Evolutionary conservation across 345 rosid genomes (phyloP), one percentile per base, ranked within the genome.

Genomic region (Conringia planisiliqua): DNA sequence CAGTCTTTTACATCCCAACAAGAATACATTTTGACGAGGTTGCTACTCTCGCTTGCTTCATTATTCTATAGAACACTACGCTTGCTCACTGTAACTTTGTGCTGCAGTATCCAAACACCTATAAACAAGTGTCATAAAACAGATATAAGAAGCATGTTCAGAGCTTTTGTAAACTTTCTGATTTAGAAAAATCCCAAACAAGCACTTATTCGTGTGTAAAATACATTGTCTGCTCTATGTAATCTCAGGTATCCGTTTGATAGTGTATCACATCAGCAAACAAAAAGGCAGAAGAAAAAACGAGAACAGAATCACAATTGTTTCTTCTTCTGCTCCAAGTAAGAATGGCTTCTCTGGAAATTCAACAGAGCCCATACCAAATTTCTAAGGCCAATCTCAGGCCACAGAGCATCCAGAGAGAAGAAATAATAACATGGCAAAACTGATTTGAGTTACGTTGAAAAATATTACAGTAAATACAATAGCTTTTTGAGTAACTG

Each of bases 361-460:
- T 80, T 75, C 71, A 93, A 67, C 17, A 89, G 81, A 17, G 80
- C 83, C 97, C 89, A 86, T 4, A 84, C 83, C 66, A 90, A 33
- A 73, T 89, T 92, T 78, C 89, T 67, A 8, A 89, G 48, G 61
- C 96, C 86, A 57, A 87, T 89, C 81, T 90, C 96, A 12, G 96
- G 97, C 98, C 97, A 90, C 62, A 93, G 54, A n/a, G 79, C 89
- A 55, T 79, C 68, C 1, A 7, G 56, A 51, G 56, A 51, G 56
- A 51, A 51, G 6, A n/a, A n/a, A n/a, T n/a, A n/a, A n/a, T n/a
- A n/a, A n/a, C n/a, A n/a, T n/a, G n/a, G n/a, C n/a, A n/a, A n/a
- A n/a, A n/a, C n/a, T n/a, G n/a, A n/a, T n/a, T n/a, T n/a, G n/a
- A n/a, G n/a, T n/a, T n/a, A n/a, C n/a, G n/a, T n/a, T n/a, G n/a